Evolutionary conservation across 441 rosid species (phyloP).

Genomic region (Mallotus japonicus): DNA sequence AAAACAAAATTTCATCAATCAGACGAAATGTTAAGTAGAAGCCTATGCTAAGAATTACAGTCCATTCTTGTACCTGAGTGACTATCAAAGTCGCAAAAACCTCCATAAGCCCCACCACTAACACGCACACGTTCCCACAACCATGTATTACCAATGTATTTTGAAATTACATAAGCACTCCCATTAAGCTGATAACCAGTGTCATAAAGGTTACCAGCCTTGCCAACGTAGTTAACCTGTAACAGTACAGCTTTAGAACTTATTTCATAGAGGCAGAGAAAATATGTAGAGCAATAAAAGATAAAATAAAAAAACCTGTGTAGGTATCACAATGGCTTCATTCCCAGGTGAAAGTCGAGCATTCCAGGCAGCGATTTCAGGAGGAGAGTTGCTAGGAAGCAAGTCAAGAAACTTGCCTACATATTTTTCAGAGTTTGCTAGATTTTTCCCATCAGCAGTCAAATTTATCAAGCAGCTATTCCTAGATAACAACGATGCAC

Average conservation of each 20-base stretch:
- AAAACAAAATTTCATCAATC: conserved; percentile 1
- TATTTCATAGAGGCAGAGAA: neutral
- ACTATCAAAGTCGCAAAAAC: conserved; percentile 88
- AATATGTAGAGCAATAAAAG: neutral
- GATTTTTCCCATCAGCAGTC: conserved; percentile 82
- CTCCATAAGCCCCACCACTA: conserved; percentile 98
- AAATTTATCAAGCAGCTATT: conserved; percentile 80
- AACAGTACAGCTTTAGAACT: conserved; percentile 5
- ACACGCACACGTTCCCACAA: conserved; percentile 97
- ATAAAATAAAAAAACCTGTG: conserved; percentile 55
- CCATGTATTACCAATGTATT: conserved; percentile 88
- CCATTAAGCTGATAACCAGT: conserved; percentile 75
- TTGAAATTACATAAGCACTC: conserved; percentile 93
- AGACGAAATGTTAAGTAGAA: neutral
- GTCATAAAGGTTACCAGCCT: conserved; percentile 77
- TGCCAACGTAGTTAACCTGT: conserved; percentile 97
- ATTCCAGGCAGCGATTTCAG: conserved; percentile 49
- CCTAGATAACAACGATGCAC: conserved; percentile 68
- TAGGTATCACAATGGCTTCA: conserved; percentile 90
- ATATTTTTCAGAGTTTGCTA: conserved; percentile 50
- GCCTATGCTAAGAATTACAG: neutral
- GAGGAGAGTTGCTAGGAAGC: conserved; percentile 63
- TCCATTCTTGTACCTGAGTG: conserved; percentile 62
- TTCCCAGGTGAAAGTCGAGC: conserved; percentile 56
- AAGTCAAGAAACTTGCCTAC: conserved; percentile 75